These are phyloP conservation scores for Heritiera littoralis DNA, from an alignment of 345 rosid species.

Conservation along the genomic window DNA sequence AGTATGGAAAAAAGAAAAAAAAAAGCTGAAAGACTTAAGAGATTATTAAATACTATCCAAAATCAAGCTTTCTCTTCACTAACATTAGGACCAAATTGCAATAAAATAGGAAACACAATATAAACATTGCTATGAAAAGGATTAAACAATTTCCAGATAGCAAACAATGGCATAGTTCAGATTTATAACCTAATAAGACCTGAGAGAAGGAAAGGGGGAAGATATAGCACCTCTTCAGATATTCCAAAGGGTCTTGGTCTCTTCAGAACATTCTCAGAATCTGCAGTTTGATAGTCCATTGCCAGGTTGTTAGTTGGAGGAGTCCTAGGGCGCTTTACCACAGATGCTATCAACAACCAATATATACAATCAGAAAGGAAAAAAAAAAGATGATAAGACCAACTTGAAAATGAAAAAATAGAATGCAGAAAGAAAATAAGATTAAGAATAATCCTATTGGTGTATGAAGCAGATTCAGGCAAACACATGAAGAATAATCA, in stretches of 20 bases:
- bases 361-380: neutral
- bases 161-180: neutral
- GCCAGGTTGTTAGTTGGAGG: slow-evolving; percentile 29
- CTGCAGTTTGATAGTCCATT: slow-evolving; percentile 34
- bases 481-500: neutral
- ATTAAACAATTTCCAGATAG: neutral
- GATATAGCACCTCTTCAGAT: slow-evolving; percentile 32
- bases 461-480: neutral
- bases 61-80: neutral
- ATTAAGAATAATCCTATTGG: neutral
- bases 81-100: neutral
- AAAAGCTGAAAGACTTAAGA: neutral
- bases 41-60: neutral
- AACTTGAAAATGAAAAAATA: neutral
- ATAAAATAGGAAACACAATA: too few species aligned
- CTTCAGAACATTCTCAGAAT: slow-evolving; percentile 36
- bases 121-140: neutral
- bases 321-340: slow-evolving; percentile 30
- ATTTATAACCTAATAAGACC: neutral
- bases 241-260: slow-evolving; percentile 36
- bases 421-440: neutral
- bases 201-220: neutral
- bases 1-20: neutral
- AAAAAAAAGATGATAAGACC: neutral
- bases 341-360: slow-evolving; percentile 19